Base-by-base conservation (phyloP, 1,284 basidiomycete genomes). In the Malassezia dermatis region DNA sequence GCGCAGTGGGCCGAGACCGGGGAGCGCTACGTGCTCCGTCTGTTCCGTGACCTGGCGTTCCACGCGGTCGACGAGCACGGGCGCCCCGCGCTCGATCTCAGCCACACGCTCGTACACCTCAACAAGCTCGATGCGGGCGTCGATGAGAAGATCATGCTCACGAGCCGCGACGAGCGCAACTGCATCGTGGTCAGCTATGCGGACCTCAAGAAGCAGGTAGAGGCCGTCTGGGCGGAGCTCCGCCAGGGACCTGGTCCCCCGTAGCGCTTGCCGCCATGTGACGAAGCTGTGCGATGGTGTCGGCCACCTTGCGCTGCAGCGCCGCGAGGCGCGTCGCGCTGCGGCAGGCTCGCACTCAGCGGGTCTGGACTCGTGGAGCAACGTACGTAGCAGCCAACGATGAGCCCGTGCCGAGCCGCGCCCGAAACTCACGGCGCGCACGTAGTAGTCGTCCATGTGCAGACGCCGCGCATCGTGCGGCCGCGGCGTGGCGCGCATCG, bases 1-100 rank as follows among this genome's bases (percentile, higher is more conserved):
- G 83, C 88, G 2, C 81, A 90, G 10, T 98, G 93, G 93, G 90
- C 90, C 8, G 94, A 98, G 75, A 95, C 93, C 1, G 94, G 94
- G 12, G 94, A 99, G 72, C 81, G 91, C 56, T 98, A 99, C 75
- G 89, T 98, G 67, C 82, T 98, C 79, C 95, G 94, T 79, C 82
- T 99, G 47, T 98, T 99, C 81, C 82, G 94, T 26, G 94, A 99
- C 77, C 91, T 89, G 69, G 90, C 98, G 40, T 99, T 99, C 78
- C 94, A 99, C 75, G 88, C 93, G 68, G 85, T 94, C 40, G 89
- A 94, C 64, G 88, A 90, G 68, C 81, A 84, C 59, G 88, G 89
- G 10, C 84, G 86, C 56, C 91, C 94, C 0, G 83, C 95, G 11
- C 80, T 96, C 51, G 91, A 94, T 72, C 77, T 74, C 45, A 68